Evolutionary conservation across 176 grass and related monocot genomes (phyloP), one percentile per base, ranked within the genome.

Genomic region (Echinochloa phyllopogon): DNA sequence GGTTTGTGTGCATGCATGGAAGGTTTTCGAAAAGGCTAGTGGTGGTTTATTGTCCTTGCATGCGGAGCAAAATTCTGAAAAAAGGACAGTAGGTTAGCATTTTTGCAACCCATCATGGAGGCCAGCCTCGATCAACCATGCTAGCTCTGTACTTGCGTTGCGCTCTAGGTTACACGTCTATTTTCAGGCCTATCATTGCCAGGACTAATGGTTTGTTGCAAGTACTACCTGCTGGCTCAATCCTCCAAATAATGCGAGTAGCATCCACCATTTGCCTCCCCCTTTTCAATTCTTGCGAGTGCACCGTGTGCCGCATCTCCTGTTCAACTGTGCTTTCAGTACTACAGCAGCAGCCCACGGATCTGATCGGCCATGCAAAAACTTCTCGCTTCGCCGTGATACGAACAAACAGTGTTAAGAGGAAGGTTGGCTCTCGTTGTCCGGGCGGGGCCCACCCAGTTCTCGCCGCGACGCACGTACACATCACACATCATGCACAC

Each of bases 11-110:
- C n/a, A 47, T 33, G 29, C 29, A 33, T 33, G 10, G 52, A 10
- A 48, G 42, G 61, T 65, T 74, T 52, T 65, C 3, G 0, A 33
- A 76, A 66, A 44, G 38, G 82, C 55, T 76, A 76, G 27, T 16
- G 9, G 16, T 42, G 37, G 21, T 41, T 10, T 10, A 20, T 4
- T 33, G 29, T 33, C 2, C 29, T 68, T 11, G 21, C 29, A 42
- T 11, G 21, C 16, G 37, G 65, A 67, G 37, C 8, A 41, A 41
- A 8, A 12, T 69, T 21, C 8, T 9, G 18, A 0, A 42, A 7
- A 8, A n/a, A 69, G 20, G 38, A n/a, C 8, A 44, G 20, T 45
- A 47, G 40, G 68, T 47, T 71, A 25, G 42, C 68, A 16, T 25
- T 25, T 16, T 72, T 48, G 43, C 43, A 72, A 47, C 29, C 59